A percentile compares a stretch with the other conserved stretches of the same genome.
Evolutionary conservation across 139 green algal genomes (phyloP).

Genomic region (Ulvella scutata): DNA sequence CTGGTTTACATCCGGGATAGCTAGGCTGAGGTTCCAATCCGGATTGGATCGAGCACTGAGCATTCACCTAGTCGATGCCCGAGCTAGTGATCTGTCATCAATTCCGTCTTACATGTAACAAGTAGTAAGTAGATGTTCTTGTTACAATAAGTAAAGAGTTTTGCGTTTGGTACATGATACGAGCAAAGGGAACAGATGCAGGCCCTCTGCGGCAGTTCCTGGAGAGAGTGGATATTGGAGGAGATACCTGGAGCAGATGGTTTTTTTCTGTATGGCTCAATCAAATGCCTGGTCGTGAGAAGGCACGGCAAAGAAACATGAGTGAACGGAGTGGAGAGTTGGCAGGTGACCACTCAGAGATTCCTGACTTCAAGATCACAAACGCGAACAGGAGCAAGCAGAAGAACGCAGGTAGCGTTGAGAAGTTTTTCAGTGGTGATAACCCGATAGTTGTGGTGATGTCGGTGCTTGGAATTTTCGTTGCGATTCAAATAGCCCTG

Average conservation of each 20-base stretch:
- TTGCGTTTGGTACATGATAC: no score
- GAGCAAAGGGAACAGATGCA: no score
- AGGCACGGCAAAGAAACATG: neutral
- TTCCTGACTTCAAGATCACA: neutral
- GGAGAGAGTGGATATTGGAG: neutral
- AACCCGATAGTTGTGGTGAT: neutral
- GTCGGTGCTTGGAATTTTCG: neutral
- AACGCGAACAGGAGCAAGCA: no score
- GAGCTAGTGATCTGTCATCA: no score
- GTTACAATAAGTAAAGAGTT: no score
- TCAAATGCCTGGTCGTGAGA: neutral
- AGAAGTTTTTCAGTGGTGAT: constrained; percentile 1
- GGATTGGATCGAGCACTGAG: no score
- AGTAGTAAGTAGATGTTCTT: no score
- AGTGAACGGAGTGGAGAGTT: no score
- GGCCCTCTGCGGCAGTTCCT: neutral
- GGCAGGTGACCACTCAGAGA: neutral
- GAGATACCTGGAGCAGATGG: neutral
- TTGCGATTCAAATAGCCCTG: neutral
- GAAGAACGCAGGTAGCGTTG: neutral
- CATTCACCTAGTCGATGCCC: no score
- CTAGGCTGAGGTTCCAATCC: no score
- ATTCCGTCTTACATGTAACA: no score
- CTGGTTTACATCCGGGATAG: no score
- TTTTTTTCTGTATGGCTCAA: neutral